Base-by-base conservation (phyloP, 1,284 basidiomycete species). In the Apiotrichum montevideense region DNA sequence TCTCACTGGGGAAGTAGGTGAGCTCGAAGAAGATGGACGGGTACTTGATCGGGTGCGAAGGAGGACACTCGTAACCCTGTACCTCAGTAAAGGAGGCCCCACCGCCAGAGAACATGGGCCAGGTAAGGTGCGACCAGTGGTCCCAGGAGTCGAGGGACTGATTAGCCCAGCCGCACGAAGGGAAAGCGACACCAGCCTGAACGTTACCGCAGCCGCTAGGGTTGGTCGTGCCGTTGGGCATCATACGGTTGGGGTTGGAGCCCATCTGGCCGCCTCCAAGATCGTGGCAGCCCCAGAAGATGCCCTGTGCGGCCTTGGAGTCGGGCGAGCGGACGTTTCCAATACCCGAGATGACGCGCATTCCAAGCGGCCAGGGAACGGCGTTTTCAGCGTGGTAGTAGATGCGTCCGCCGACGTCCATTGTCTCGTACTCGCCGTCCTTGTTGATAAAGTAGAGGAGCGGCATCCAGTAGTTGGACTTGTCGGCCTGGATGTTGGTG, bases 391-490 rank as follows among this genome's bases (percentile, higher is more conserved):
- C 59, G 10, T 77, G 67, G 65, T 78, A 78, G 66, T 78, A 78
- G 13, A 51, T 21, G 33, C 56, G 51, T 8, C 70, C 64, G 57
- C 65, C 58, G 51, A 54, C 60, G 15, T 40, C 39, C 34, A 66
- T 63, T 2, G 73, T 70, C 33, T 64, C 56, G 63, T 67, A 72
- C 29, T 47, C 51, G 15, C 49, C 50, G 45, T 62, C 44, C 42
- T 39, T n/a, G 52, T 72, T 67, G 63, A 78, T 79, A 57, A 74
- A 76, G 68, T 78, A 79, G 7, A 80, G 64, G 48, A 74, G 67
- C 32, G 78, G 78, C 7, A 66, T 69, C 79, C 79, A 80, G 66
- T 80, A 80, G 55, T 70, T 71, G 40, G 72, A 76, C 65, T 73
- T 71, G 71, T 80, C 79, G 33, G 70, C 71, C 3, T 61, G 65